Percentiles rank a stretch among this genome's conserved stretches.
These are phyloP conservation scores for Melampsora americana DNA, from an alignment of 1,284 basidiomycete genomes.

Conservation along the genomic window DNA sequence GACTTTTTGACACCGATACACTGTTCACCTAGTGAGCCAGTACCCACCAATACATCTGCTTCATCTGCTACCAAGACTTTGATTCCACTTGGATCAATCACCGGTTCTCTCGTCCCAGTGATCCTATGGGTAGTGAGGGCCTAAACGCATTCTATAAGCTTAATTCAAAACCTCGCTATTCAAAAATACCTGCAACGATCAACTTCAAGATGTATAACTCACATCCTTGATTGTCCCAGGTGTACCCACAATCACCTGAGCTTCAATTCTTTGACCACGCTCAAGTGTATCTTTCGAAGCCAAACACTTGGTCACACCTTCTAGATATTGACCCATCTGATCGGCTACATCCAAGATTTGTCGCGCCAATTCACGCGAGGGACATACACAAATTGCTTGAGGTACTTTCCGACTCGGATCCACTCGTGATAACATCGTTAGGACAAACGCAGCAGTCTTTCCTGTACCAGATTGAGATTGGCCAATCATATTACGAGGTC, in stretches of 20 bases:
- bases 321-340: slow-evolving; percentile 86
- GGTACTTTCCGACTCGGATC: slow-evolving; percentile 78
- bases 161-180: too few relatives aligned
- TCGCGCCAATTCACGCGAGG: slow-evolving; percentile 91
- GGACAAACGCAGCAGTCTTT: slow-evolving; percentile 96
- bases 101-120: slow-evolving; percentile 33
- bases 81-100: slow-evolving; percentile 67
- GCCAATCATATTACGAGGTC: slow-evolving; percentile 95
- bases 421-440: slow-evolving; percentile 93
- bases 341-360: slow-evolving; percentile 95
- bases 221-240: slow-evolving; percentile 92
- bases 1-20: slow-evolving; percentile 91
- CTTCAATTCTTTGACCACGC: slow-evolving; percentile 69
- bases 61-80: slow-evolving; percentile 97
- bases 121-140: slow-evolving; percentile 41
- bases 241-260: slow-evolving; percentile 92
- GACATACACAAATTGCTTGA: slow-evolving; percentile 68
- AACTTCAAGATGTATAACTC: slow-evolving; percentile 48
- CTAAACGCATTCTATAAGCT: background rate
- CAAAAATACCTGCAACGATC: slow-evolving; percentile 48
- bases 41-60: slow-evolving; percentile 96
- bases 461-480: slow-evolving; percentile 99
- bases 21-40: slow-evolving; percentile 89
- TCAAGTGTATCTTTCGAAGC: slow-evolving; percentile 78
- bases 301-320: slow-evolving; percentile 83